These are phyloP conservation scores for Neurospora hispaniola DNA, from an alignment of 495 filamentous ascomycete species.

Conservation along the genomic window DNA sequence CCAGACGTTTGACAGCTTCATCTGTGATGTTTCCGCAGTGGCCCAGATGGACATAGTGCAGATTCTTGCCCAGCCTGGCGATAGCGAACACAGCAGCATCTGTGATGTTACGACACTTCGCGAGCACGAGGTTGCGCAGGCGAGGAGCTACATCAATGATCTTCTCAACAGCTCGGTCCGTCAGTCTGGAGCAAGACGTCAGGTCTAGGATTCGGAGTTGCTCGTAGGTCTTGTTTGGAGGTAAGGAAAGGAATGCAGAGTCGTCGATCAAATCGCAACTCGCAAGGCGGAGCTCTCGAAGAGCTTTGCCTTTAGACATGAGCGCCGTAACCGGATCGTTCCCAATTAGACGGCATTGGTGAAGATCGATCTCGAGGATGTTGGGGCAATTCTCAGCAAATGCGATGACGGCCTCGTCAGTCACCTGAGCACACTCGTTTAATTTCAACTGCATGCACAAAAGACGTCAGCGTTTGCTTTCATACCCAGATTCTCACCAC, in stretches of 20 bases:
- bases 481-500: background rate
- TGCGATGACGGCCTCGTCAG: slow-evolving; percentile 66
- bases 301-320: slow-evolving; percentile 60
- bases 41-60: slow-evolving; percentile 92
- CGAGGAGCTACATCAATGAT: slow-evolving; percentile 81
- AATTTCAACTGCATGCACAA: slow-evolving; percentile 66
- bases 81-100: slow-evolving; percentile 84
- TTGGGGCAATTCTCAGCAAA: slow-evolving; percentile 83
- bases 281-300: slow-evolving; percentile 80
- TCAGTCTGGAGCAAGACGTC: slow-evolving; percentile 72
- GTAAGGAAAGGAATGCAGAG: slow-evolving; percentile 74
- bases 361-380: slow-evolving; percentile 91
- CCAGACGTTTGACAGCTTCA: slow-evolving; percentile 67
- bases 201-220: slow-evolving; percentile 88
- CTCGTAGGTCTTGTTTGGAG: slow-evolving; percentile 58
- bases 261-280: slow-evolving; percentile 78
- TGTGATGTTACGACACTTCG: slow-evolving; percentile 88
- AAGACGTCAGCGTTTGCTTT: slow-evolving; percentile 15
- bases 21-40: slow-evolving; percentile 91
- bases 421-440: slow-evolving; percentile 73
- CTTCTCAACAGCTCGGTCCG: slow-evolving; percentile 75
- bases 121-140: slow-evolving; percentile 82
- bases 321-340: slow-evolving; percentile 72
- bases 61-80: slow-evolving; percentile 80
- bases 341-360: slow-evolving; percentile 70